Evolutionary conservation across 805 yeast genomes (phyloP).

Genomic region (Wickerhamomyces chaumierensis): DNA sequence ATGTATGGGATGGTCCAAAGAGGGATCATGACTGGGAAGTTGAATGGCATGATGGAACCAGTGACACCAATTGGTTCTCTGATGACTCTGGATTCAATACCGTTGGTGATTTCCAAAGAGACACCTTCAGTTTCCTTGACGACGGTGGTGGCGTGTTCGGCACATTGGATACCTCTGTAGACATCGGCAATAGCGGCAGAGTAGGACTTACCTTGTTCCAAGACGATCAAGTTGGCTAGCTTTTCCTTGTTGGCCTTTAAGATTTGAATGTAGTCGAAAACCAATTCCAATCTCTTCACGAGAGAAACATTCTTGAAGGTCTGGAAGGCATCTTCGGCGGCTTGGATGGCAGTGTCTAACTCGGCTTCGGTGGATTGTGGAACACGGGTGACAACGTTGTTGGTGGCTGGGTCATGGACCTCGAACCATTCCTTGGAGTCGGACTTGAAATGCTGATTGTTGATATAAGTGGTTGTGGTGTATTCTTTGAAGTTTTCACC

Average conservation of each 20-base stretch:
- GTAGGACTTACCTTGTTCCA: constrained; percentile 71
- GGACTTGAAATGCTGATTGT: constrained; percentile 35
- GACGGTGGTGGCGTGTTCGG: constrained; percentile 63
- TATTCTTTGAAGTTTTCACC: constrained; percentile 30
- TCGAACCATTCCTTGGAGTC: constrained; percentile 51
- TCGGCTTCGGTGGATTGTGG: constrained; percentile 65
- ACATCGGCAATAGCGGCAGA: constrained; percentile 70
- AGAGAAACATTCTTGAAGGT: constrained; percentile 39
- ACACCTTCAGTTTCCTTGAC: constrained; percentile 55
- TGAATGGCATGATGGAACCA: constrained; percentile 71
- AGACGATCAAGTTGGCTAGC: constrained; percentile 50
- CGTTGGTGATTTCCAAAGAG: constrained; percentile 53
- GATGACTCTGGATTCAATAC: constrained; percentile 65
- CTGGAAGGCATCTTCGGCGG: constrained; percentile 54
- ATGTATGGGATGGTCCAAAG: constrained; percentile 45
- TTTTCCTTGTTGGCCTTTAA: constrained; percentile 57
- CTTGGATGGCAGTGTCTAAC: constrained; percentile 50
- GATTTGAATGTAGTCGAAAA: constrained; percentile 56
- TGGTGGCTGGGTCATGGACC: constrained; percentile 68
- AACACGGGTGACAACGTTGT: constrained; percentile 50
- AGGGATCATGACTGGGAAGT: constrained; percentile 77
- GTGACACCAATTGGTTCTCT: constrained; percentile 69
- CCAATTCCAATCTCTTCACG: constrained; percentile 48
- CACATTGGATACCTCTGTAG: constrained; percentile 68
- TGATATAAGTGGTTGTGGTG: constrained; percentile 36